Percentiles rank a stretch among this genome's conserved stretches.
Conservation (phyloP, 2,329 filamentous ascomycete species). For the Dactylellina drechsleri region DNA sequence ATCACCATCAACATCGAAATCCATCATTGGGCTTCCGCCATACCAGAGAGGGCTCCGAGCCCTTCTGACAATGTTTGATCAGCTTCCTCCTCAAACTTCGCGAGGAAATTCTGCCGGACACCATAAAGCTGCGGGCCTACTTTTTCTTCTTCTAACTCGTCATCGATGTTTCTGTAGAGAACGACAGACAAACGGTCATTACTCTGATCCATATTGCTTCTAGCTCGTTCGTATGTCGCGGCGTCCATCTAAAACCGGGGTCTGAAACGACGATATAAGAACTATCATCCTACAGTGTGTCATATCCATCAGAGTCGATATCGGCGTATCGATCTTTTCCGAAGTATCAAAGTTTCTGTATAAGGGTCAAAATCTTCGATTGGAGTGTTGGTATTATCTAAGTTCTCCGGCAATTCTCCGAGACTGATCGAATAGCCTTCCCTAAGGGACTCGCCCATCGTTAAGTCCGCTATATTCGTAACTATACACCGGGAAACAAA, state of each 20-base stretch:
- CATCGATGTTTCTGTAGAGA: background rate
- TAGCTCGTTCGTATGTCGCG: background rate
- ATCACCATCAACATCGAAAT: background rate
- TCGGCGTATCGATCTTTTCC: background rate
- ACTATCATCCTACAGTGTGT: background rate
- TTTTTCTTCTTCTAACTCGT: slow-evolving; percentile 18
- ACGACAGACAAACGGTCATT: background rate
- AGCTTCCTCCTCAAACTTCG: slow-evolving; percentile 8
- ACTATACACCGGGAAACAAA: background rate
- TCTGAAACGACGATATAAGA: background rate
- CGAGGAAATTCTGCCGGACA: background rate
- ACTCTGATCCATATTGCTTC: background rate
- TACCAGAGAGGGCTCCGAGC: slow-evolving; percentile 2
- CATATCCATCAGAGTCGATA: background rate
- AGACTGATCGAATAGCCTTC: too few species aligned
- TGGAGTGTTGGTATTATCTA: too few species aligned
- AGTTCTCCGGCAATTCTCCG: too few species aligned
- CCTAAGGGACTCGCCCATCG: too few species aligned
- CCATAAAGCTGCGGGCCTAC: background rate
- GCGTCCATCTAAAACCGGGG: background rate
- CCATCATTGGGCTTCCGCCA: background rate
- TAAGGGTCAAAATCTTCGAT: background rate
- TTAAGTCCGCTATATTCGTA: background rate
- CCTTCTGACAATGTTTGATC: slow-evolving; percentile 3
- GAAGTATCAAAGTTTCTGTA: background rate